Base-by-base conservation (phyloP, 1,284 basidiomycete species). In the Vanrija sp. region DNA sequence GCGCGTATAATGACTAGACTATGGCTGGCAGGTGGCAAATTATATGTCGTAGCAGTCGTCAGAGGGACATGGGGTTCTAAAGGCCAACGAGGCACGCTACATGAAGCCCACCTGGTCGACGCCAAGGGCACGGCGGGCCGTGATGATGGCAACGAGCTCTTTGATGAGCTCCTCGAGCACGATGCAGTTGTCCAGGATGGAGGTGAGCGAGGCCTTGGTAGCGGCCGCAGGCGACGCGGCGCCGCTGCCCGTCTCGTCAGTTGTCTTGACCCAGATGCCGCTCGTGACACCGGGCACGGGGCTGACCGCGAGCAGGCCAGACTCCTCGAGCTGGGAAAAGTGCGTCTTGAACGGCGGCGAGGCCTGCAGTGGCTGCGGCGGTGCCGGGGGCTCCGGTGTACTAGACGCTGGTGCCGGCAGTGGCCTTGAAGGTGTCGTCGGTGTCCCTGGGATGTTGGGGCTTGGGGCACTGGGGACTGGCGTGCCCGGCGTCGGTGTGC, bases 141-240 rank as follows among this genome's bases (percentile, higher is more conserved):
- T 87, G 53, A 96, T 83, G 56, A 95, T 86, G 19, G 90, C 90
- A 28, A 87, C 85, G 48, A 96, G 78, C 75, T 98, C 95, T 79
- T 98, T 96, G 66, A 98, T 87, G 57, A 88, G 87, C 77, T 98
- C 95, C 76, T 98, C 94, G 58, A 98, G 75, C 49, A 98, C 85
- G 19, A 98, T 91, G 25, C 94, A 87, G 69, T 98, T 98, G 74
- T 98, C 96, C 66, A 98, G 78, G 55, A 96, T 73, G 61, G 84
- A 85, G 28, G 90, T 93, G 34, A 96, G 79, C 12, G 88, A 90
- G 26, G 91, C 82, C 16, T 73, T 79, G 25, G 18, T 39, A 7
- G 38, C 12, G n/a, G 25, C 4, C 29, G 54, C 19, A 12, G 29
- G 21, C 3, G 46, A 28, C 16, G 46, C 34, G 1, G 34, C 12